These are phyloP conservation scores for Penicillium sp. DNA, from an alignment of 2,329 filamentous ascomycete species.

Conservation along the genomic window DNA sequence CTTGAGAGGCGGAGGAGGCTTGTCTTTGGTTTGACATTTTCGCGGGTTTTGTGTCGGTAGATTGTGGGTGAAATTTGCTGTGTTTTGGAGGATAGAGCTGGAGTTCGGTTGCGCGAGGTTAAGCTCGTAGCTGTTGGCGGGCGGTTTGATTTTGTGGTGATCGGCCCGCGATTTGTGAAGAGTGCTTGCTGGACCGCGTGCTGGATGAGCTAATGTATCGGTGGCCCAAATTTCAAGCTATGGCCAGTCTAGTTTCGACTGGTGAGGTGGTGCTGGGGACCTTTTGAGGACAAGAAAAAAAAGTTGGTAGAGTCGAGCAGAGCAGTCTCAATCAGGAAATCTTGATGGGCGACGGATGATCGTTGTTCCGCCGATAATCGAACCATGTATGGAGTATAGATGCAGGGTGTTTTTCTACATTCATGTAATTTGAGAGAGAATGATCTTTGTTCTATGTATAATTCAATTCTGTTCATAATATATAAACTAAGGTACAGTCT, in stretches of 20 bases:
- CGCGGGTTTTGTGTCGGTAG: background rate
- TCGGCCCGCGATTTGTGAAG: conserved; percentile 6
- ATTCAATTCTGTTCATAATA: background rate
- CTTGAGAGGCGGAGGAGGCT: conserved; percentile 49
- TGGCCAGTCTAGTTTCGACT: background rate
- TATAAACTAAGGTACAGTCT: no score
- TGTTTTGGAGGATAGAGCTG: background rate
- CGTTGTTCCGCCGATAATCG: conserved; percentile 24
- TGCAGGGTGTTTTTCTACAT: background rate
- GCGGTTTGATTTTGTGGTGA: conserved; percentile 4
- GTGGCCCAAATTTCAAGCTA: background rate
- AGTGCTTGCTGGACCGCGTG: background rate
- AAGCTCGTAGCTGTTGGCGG: background rate
- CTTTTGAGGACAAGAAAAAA: conserved; percentile 15
- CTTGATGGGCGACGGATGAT: conserved; percentile 28
- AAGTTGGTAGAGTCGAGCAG: conserved; percentile 10
- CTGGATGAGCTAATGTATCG: background rate
- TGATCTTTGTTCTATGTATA: background rate
- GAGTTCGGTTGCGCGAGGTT: background rate
- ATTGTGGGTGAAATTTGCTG: background rate
- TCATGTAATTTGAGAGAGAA: background rate
- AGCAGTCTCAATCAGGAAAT: conserved; percentile 32
- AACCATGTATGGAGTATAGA: background rate
- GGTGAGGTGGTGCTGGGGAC: background rate
- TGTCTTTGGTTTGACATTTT: conserved; percentile 63